Conservation (phyloP, 164 flowering plant species). For the Liriodendron chinense region DNA sequence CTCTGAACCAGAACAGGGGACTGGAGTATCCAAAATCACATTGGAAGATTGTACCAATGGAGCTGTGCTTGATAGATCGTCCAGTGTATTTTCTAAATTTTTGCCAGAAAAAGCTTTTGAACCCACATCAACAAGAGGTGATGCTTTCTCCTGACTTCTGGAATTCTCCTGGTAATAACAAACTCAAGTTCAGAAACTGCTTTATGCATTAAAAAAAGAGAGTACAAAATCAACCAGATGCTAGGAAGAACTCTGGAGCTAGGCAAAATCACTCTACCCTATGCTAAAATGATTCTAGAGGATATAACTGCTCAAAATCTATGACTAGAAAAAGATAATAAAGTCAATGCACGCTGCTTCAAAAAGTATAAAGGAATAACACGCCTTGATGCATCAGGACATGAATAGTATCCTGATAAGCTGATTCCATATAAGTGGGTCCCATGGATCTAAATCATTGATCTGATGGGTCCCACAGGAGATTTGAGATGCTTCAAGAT, state of each 20-base stretch:
- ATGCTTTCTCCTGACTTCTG: slow-evolving; percentile 17
- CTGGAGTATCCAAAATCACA: slow-evolving; percentile 32
- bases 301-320: neutral
- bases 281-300: neutral
- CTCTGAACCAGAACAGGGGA: slow-evolving; percentile 33
- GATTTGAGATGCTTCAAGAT: neutral
- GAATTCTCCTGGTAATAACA: slow-evolving; percentile 24
- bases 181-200: neutral
- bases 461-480: neutral
- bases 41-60: slow-evolving; percentile 25
- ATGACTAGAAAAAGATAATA: neutral
- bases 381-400: neutral
- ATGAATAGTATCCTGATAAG: neutral
- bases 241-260: neutral
- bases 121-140: slow-evolving; percentile 18
- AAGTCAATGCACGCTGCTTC: neutral
- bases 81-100: slow-evolving; percentile 23
- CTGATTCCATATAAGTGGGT: neutral
- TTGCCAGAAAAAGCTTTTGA: slow-evolving; percentile 23
- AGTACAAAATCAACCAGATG: neutral
- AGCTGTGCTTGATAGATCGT: slow-evolving; percentile 24
- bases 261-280: neutral
- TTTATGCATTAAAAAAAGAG: neutral
- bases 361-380: neutral
- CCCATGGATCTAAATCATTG: neutral